Evolutionary conservation across 768 basidiomycete genomes (phyloP).

Genomic region (Tremella mesenterica): DNA sequence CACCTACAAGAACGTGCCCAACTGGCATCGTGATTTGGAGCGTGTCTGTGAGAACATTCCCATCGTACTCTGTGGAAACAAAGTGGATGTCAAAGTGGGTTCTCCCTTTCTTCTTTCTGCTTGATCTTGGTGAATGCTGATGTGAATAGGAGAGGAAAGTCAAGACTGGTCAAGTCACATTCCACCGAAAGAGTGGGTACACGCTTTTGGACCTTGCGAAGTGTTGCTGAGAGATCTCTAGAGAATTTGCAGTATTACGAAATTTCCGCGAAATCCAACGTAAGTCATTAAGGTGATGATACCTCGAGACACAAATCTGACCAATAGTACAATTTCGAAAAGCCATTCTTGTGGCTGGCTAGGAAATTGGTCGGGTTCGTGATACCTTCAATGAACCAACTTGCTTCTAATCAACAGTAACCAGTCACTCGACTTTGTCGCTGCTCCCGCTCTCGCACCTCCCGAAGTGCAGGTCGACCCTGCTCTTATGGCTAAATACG

Average conservation of each 20-base stretch:
- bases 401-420: conserved; percentile 54
- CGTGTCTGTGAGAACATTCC: conserved; percentile 99
- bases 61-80: conserved; percentile 98
- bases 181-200: conserved; percentile 81
- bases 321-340: conserved; percentile 85
- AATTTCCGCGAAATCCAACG: conserved; percentile 97
- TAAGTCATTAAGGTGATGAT: conserved; percentile 1
- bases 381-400: no score
- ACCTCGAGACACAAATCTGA: not conserved
- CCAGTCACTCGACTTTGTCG: conserved; percentile 81
- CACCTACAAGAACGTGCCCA: conserved; percentile 99
- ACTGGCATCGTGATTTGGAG: conserved; percentile 98
- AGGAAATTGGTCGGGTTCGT: conserved; percentile 93
- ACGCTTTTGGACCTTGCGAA: not conserved
- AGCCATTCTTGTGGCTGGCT: conserved; percentile 98
- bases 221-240: conserved; percentile 9
- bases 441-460: conserved; percentile 88
- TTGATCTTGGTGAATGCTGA: conserved; percentile 1
- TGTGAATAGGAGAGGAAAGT: conserved; percentile 87
- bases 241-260: conserved; percentile 99
- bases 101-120: not conserved
- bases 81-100: conserved; percentile 95
- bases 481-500: conserved; percentile 68
- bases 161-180: conserved; percentile 95
- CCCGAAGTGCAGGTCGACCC: conserved; percentile 82